Percentiles rank a stretch among this genome's conserved stretches.
phyloP scores from a whole-genome alignment of 768 basidiomycete genomes.

The Suillus clintonianus region DNA sequence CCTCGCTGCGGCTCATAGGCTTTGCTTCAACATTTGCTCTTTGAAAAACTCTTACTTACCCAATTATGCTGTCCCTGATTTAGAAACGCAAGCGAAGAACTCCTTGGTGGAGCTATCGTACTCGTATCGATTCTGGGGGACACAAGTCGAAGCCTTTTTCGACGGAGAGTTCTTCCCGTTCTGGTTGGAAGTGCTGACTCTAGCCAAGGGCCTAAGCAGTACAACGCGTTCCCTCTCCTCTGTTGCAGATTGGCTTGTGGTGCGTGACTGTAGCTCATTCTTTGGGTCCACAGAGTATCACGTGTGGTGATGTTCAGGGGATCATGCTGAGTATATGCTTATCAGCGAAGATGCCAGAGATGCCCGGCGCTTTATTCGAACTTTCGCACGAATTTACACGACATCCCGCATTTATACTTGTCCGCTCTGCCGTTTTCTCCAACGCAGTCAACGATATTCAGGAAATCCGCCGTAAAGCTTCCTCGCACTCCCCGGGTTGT shows the following conservation, averaged over 20 bases:
- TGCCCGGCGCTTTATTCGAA: slow-evolving; percentile 10
- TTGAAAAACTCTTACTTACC: slow-evolving; percentile 30
- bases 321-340: neutral
- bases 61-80: slow-evolving; percentile 25
- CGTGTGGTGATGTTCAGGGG: neutral
- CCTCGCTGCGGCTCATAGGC: slow-evolving; percentile 30
- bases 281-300: neutral
- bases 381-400: slow-evolving; percentile 17
- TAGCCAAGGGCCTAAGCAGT: neutral
- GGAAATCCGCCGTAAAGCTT: neutral
- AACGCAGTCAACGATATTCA: slow-evolving; percentile 7
- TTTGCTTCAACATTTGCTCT: slow-evolving; percentile 39
- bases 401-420: slow-evolving; percentile 27
- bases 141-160: slow-evolving; percentile 10
- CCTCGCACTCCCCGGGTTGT: neutral
- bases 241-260: neutral
- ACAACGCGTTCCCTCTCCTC: neutral
- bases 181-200: slow-evolving; percentile 8
- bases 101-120: slow-evolving; percentile 9
- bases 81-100: neutral
- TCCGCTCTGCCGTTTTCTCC: slow-evolving; percentile 27
- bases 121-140: slow-evolving; percentile 14
- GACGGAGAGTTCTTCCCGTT: slow-evolving; percentile 7
- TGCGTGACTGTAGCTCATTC: neutral
- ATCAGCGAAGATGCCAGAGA: slow-evolving; percentile 7